A percentile compares a stretch with the other conserved stretches of the same genome.
These are phyloP conservation scores for Sedum album DNA, from an alignment of 164 flowering plant species.

Conservation along the genomic window DNA sequence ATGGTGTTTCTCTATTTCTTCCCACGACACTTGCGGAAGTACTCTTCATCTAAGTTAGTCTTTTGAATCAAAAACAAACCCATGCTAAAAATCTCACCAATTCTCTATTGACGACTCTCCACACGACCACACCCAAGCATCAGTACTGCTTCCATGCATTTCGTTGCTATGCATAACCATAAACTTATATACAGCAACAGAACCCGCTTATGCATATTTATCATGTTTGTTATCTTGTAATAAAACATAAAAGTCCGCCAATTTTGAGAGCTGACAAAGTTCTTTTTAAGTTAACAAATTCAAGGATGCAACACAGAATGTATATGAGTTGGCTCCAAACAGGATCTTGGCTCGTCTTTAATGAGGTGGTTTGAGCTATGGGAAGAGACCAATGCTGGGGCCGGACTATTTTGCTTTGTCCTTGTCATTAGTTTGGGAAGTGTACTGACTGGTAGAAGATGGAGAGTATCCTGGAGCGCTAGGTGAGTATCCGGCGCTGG, in stretches of 20 bases:
- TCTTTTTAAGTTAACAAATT: not conserved
- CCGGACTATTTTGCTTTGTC: constrained; percentile 21
- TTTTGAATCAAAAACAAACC: no score
- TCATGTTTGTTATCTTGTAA: no score
- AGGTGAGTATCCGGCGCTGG: constrained; percentile 95
- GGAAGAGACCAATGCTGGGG: not conserved
- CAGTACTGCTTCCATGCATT: no score
- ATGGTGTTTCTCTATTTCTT: no score
- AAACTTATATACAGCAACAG: no score
- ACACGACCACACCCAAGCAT: no score
- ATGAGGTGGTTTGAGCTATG: not conserved
- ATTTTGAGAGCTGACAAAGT: not conserved
- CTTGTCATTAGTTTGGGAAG: constrained; percentile 54
- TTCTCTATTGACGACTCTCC: no score
- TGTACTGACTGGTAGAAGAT: constrained; percentile 83
- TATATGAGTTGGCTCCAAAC: not conserved
- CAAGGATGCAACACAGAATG: not conserved
- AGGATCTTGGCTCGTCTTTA: not conserved
- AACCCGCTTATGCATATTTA: no score
- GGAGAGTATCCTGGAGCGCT: constrained; percentile 96
- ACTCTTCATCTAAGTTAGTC: no score
- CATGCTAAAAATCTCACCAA: no score
- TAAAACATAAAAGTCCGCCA: not conserved
- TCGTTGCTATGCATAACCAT: no score
- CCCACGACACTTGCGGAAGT: no score